Evolutionary conservation across 371 early-diverging fungal genomes (phyloP).

Genomic region (Mucor irregularis): DNA sequence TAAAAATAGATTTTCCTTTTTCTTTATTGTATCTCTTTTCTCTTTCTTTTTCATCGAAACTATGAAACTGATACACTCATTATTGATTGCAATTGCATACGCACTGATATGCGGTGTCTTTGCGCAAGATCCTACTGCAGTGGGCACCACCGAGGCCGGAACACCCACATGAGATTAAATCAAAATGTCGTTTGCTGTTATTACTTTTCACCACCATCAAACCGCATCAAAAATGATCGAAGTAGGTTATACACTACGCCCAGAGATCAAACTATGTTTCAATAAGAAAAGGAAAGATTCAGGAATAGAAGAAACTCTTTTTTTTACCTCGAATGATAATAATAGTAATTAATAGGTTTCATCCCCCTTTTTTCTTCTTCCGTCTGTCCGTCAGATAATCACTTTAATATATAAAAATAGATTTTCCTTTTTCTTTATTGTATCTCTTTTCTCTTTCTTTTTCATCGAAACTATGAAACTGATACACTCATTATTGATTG

Average conservation of each 20-base stretch:
- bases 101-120: constrained; percentile 3
- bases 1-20: constrained; percentile 3
- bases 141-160: background rate
- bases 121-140: constrained; percentile 1
- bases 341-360: background rate
- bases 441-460: background rate
- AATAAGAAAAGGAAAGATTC: too few species aligned
- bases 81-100: background rate
- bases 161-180: too few species aligned
- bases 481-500: background rate
- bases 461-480: background rate
- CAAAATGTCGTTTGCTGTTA: too few species aligned
- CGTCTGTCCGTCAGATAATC: too few species aligned
- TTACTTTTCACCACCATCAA: too few species aligned
- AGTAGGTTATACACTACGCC: too few species aligned
- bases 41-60: background rate
- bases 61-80: constrained; percentile 3
- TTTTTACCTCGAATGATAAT: background rate
- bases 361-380: constrained; percentile 10
- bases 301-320: too few species aligned
- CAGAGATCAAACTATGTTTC: too few species aligned
- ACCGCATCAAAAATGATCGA: too few species aligned
- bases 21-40: background rate
- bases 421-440: background rate
- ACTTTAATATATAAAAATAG: constrained; percentile 2